Base-by-base conservation (phyloP, 345 rosid genomes). In the Eutrema yunnanense region DNA sequence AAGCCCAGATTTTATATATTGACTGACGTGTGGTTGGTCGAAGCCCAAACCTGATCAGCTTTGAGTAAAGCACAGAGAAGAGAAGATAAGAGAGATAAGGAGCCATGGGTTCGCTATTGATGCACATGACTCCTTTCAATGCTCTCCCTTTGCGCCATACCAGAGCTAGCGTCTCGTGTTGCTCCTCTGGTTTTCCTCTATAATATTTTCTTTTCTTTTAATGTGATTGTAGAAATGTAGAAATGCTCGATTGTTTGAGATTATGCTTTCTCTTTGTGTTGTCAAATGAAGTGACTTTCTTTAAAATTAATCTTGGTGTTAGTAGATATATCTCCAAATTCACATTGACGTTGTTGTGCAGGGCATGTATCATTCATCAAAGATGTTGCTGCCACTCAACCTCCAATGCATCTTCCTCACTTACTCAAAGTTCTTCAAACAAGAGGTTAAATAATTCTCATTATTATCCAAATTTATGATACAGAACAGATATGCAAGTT, bases 351-450 rank as follows among this genome's bases (percentile, higher is more conserved):
- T 38, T 73, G 53, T 50, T 73, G 50, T 65, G 83, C 86, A 87
- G 92, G 81, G 34, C 96, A 86, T 72, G 62, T 85, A 48, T 84
- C 90, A 41, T 91, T 91, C 80, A 83, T 89, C 72, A 85, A 87
- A 80, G 90, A 87, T 75, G 78, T 89, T 19, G 96, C 93, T 61
- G 90, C 72, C 16, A 75, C 91, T 48, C 80, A 85, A 71, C 96
- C 91, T 78, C 92, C 92, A 14, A 54, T 78, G 77, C 83, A 88
- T 82, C 96, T 91, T 67, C 81, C 54, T 14, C 72, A 82, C 68
- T 86, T 88, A 82, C 85, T 91, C 71, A 87, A 85, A 71, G 81
- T 91, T 78, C 97, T 88, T 80, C 85, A 77, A 68, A 83, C 87
- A n/a, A 87, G 79, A 86, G 96, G 92, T 91, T 3, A 16, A 4